Conservation (phyloP, 345 rosid genomes). For the Lepidium sativum region DNA sequence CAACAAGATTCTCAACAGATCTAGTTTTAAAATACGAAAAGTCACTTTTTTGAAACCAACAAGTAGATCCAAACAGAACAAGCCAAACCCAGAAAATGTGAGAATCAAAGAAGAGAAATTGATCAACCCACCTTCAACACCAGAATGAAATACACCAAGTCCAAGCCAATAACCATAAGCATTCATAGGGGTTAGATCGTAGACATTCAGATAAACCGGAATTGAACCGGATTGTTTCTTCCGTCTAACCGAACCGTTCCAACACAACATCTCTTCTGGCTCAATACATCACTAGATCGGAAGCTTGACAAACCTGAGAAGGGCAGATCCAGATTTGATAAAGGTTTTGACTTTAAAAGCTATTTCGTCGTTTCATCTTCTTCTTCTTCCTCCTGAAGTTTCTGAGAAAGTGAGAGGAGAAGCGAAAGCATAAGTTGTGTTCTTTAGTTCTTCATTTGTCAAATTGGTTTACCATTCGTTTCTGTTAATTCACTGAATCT, state of each 20-base stretch:
- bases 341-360: slow-evolving; percentile 1
- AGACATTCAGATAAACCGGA: slow-evolving; percentile 90
- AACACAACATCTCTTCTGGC: slow-evolving; percentile 46
- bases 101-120: neutral
- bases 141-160: slow-evolving; percentile 92
- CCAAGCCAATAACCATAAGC: slow-evolving; percentile 97
- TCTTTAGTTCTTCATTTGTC: neutral
- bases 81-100: neutral
- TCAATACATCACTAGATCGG: slow-evolving; percentile 13
- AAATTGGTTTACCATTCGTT: slow-evolving; percentile 7
- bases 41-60: slow-evolving; percentile 15
- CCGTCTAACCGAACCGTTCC: slow-evolving; percentile 35
- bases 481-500: slow-evolving; percentile 20
- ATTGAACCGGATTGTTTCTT: slow-evolving; percentile 62
- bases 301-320: neutral
- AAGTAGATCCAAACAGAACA: slow-evolving; percentile 1
- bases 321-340: slow-evolving; percentile 13
- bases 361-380: slow-evolving; percentile 19
- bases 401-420: slow-evolving; percentile 17
- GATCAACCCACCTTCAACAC: slow-evolving; percentile 62
- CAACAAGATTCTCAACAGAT: neutral
- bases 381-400: slow-evolving; percentile 6
- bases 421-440: slow-evolving; percentile 11
- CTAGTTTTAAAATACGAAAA: neutral
- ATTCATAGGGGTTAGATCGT: slow-evolving; percentile 87